Evolutionary conservation across 2,329 filamentous ascomycete species (phyloP).

Genomic region (Cercospora sp.): DNA sequence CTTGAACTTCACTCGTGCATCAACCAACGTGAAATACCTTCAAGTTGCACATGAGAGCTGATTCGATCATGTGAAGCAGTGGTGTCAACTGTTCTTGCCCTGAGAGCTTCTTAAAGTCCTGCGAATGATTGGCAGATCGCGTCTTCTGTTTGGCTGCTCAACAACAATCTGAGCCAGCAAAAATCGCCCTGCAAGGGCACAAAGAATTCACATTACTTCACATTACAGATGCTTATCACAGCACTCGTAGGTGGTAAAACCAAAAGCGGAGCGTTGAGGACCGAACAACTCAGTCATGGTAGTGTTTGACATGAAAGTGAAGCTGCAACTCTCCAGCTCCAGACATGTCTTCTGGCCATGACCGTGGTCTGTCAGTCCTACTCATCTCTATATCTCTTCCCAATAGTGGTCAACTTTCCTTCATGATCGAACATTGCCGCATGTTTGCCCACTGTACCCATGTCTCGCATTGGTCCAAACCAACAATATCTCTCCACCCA

Average conservation of each 20-base stretch:
- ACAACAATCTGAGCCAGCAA: background rate
- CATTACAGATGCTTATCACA: background rate
- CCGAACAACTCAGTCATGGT: background rate
- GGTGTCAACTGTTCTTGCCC: background rate
- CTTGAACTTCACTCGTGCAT: background rate
- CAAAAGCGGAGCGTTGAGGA: background rate
- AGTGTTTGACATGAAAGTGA: background rate
- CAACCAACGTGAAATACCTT: background rate
- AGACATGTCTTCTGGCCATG: background rate
- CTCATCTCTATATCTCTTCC: conserved; percentile 36
- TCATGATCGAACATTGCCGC: conserved; percentile 37
- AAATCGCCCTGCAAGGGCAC: background rate
- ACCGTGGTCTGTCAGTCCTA: conserved; percentile 10
- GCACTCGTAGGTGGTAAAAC: background rate
- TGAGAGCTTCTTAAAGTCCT: no score
- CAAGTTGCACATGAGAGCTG: background rate
- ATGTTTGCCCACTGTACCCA: conserved; percentile 35
- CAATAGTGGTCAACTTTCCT: conserved; percentile 35
- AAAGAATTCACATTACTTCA: background rate
- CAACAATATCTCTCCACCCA: conserved; percentile 40
- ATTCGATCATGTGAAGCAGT: background rate
- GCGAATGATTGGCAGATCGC: background rate
- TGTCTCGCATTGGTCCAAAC: conserved; percentile 38
- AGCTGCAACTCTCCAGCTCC: background rate
- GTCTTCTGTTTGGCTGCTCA: background rate